Evolutionary conservation across 2,329 filamentous ascomycete species (phyloP), one percentile per base, ranked within the genome.

Genomic region (Colletotrichum euphorbiae): DNA sequence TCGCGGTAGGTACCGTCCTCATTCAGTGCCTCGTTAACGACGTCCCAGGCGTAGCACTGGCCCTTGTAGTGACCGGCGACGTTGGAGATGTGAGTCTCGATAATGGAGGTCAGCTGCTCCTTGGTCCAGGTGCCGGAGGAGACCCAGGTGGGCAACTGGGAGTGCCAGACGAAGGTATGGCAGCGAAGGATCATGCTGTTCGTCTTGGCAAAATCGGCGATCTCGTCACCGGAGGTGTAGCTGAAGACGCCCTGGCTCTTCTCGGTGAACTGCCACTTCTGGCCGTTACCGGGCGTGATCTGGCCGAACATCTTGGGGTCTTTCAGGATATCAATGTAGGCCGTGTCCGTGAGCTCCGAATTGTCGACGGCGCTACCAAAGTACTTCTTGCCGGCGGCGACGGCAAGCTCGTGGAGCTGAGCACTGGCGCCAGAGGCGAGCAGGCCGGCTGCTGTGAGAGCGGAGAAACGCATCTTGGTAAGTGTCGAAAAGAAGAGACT

Each of bases 321-420:
- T 65, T 80, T 82, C 48, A 90, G 78, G 70, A 89, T 85, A 6
- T 77, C 75, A 52, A 80, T 78, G 76, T 91, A 92, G 31, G 81
- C 73, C 12, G 77, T 74, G 76, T 91, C 86, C 75, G 70, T 87
- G 43, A 69, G 58, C 45, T 66, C 84, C 2, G 76, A 75, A 66
- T 90, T 89, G 75, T 91, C 87, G 46, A 88, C 87, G 1, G 89
- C 89, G 1, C 87, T 87, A 62, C 90, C 90, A 62, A 91, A 91
- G 79, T 90, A 91, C 70, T 83, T 64, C 60, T 73, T 73, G 28
- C 75, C 76, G 9, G 71, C 71, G 36, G 72, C 73, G 5, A 72
- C 62, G 59, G 76, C 74, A 21, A 74, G 72, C 28, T 70, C 69
- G 52, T 76, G 61, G 0, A 69, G 81, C 76, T 85, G 86, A 62